Base-by-base conservation (phyloP, 495 filamentous ascomycete species). In the Cladorrhinum samala region DNA sequence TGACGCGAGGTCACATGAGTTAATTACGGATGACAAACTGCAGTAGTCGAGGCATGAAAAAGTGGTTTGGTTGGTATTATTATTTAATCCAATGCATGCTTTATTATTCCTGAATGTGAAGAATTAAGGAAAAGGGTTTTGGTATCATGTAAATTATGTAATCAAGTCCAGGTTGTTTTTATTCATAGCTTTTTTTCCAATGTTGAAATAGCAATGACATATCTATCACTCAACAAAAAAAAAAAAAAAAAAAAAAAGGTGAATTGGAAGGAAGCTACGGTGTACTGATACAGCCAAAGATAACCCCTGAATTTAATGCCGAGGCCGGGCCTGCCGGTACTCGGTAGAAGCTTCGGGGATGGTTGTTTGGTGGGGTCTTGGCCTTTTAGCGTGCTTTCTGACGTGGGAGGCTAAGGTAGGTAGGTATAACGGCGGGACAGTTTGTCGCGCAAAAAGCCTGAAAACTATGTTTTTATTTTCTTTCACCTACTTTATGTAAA, bases 281-380 rank as follows among this genome's bases (percentile, higher is more conserved):
- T 14, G 17, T n/a, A 19, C 18, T 8, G 3, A 5, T 45, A 24
- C 42, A 45, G 7, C 1, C 21, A 14, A 4, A 47, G 3, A n/a
- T n/a, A 17, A 5, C 24, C 13, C 23, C 4, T 21, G 18, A 1
- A 33, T 9, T 16, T 16, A 33, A n/a, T 18, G 5, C 45, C n/a
- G 16, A 25, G 17, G 13, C 39, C 39, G 39, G 39, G n/a, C 39
- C 39, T 51, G 48, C 54, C 54, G 54, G 30, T 39, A 39, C 27
- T 9, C 39, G 7, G 30, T 41, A 38, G 25, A 50, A 16, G 9
- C 20, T 24, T n/a, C n/a, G n/a, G n/a, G n/a, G n/a, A n/a, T n/a
- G n/a, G n/a, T n/a, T n/a, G n/a, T 14, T 14, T 59, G 17, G 53
- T 48, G 56, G 43, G 53, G 52, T 55, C 46, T 40, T 48, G 43